Base-by-base conservation (phyloP, 352 stramenopile species). In the Globisporangium uncinulatum region DNA sequence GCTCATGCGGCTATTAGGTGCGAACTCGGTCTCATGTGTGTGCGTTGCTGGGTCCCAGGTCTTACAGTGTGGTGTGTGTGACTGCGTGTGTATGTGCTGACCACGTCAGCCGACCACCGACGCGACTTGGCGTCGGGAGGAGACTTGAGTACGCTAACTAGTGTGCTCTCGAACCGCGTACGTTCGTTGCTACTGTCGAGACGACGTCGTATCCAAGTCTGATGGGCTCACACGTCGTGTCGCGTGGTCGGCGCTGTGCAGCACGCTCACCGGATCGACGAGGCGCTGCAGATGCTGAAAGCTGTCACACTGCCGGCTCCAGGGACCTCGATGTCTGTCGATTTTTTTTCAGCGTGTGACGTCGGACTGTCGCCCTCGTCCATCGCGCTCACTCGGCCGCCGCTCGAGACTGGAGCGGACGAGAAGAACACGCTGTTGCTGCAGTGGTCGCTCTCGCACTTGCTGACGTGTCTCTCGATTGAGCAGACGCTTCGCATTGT, bases 91-190 rank as follows among this genome's bases (percentile, higher is more conserved):
- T 29, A 8, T 3, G 34, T 13, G 34, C 34, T 13, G 34, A 8
- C 8, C 8, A 42, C 17, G 15, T 0, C 45, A 66, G 61, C 61
- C 31, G 56, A 56, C 17, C 61, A 61, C 24, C 41, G 47, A 29
- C 44, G 13, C 11, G 57, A 60, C 32, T 34, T 65, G 29, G 29
- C 52, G 14, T 31, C 51, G 3, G 44, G 46, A 13, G 21, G 43
- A 19, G 47, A 61, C 19, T 11, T 59, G 24, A 63, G 31, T n/a
- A 46, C 56, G 5, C n/a, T 69, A 31, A 62, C 53, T 32, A 70
- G 51, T 29, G 65, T 84, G 37, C 66, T 84, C 19, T 76, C 74
- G 1, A 76, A 84, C 36, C 67, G 70, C 57, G 74, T 82, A 61
- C 19, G 47, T 5, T 29, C n/a, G 1, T n/a, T 15, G 17, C 6